A percentile compares a stretch with the other conserved stretches of the same genome.
phyloP scores from a whole-genome alignment of 768 basidiomycete species.

The Podaxis sp. region DNA sequence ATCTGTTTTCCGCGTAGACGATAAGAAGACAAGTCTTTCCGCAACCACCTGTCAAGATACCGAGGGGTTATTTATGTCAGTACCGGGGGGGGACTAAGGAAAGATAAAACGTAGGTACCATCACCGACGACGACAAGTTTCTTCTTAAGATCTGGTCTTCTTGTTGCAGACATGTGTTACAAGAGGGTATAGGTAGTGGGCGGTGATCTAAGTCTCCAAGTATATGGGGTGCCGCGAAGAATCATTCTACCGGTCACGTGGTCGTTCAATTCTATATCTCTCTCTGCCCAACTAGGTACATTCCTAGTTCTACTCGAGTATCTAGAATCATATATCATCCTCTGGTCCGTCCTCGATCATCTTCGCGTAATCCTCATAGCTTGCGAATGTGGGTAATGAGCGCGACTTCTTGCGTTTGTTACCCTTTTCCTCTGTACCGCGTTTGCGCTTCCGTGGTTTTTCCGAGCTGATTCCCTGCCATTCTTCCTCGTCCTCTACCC shows the following conservation, averaged over 20 bases:
- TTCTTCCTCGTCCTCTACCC: conserved; percentile 38
- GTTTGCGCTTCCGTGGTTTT: conserved; percentile 34
- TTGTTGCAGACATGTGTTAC: conserved; percentile 13
- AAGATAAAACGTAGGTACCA: conserved; percentile 38
- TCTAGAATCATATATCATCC: conserved; percentile 47
- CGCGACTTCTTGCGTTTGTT: conserved; percentile 66
- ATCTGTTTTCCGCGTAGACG: conserved; percentile 94
- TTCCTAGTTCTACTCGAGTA: neutral
- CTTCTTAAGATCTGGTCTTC: conserved; percentile 78
- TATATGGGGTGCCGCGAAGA: neutral
- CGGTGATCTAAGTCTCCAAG: conserved; percentile 20
- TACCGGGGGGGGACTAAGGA: conserved; percentile 19
- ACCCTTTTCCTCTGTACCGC: conserved; percentile 25
- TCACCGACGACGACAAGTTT: conserved; percentile 90
- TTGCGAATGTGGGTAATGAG: conserved; percentile 78
- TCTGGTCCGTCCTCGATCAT: conserved; percentile 80
- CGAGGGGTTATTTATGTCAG: conserved; percentile 11
- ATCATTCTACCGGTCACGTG: neutral
- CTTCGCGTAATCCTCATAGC: conserved; percentile 82
- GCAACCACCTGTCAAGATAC: conserved; percentile 59
- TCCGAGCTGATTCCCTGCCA: conserved; percentile 50
- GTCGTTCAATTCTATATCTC: neutral
- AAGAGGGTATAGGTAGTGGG: conserved; percentile 25
- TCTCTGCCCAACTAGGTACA: neutral
- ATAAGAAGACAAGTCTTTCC: conserved; percentile 96